Evolutionary conservation across 1,284 basidiomycete species (phyloP).

Genomic region (Phaffia rhodozyma): DNA sequence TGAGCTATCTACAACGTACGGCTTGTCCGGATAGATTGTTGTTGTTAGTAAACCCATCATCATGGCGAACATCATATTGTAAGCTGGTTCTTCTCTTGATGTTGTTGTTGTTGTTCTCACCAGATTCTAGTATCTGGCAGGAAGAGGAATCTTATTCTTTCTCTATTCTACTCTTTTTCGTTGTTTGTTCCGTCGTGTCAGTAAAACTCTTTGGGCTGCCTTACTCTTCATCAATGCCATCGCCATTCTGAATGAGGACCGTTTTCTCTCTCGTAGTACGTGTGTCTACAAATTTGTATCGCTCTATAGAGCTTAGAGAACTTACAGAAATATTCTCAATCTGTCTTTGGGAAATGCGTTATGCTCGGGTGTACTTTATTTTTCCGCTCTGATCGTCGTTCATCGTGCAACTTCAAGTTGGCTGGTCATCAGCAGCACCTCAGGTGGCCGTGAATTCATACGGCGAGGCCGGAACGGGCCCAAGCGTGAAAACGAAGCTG

Average conservation of each 20-base stretch:
- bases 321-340: not conserved
- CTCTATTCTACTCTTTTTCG: not conserved
- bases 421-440: constrained; percentile 68
- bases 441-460: constrained; percentile 41
- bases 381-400: not conserved
- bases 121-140: constrained; percentile 2
- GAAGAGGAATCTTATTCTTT: too few species aligned
- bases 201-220: constrained; percentile 37
- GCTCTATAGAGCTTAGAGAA: not conserved
- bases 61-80: too few species aligned
- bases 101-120: not conserved
- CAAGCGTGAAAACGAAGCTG: constrained; percentile 68
- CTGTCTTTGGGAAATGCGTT: not conserved
- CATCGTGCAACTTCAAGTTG: constrained; percentile 47
- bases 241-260: constrained; percentile 86
- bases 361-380: not conserved
- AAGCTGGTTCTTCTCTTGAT: too few species aligned
- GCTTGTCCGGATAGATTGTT: too few species aligned
- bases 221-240: constrained; percentile 83
- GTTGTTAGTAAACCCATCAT: too few species aligned
- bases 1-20: too few species aligned
- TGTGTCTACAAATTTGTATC: constrained; percentile 20
- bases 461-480: constrained; percentile 47
- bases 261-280: constrained; percentile 84
- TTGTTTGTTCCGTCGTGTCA: constrained; percentile 12